These are phyloP conservation scores for Cryptococcus depauperatus DNA, from an alignment of 1,284 basidiomycete genomes.

Conservation along the genomic window DNA sequence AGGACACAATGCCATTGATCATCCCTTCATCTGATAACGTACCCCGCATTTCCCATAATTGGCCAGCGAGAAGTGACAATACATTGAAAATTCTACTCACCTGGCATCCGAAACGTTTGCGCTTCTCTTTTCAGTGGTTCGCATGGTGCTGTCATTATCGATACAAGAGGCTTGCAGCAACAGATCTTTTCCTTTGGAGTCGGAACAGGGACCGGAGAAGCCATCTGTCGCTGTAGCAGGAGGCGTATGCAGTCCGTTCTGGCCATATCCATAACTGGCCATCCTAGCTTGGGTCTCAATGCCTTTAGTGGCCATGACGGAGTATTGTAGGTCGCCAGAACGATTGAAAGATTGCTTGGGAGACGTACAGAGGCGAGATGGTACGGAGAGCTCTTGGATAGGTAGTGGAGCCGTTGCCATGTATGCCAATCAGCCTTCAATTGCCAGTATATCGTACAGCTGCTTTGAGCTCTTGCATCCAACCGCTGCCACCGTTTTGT, in stretches of 20 bases:
- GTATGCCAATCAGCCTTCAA: too few species aligned
- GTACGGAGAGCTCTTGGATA: not conserved
- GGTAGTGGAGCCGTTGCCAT: not conserved
- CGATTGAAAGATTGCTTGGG: not conserved
- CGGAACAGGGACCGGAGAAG: not conserved
- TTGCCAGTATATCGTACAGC: too few species aligned
- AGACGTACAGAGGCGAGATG: not conserved
- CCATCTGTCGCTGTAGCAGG: not conserved
- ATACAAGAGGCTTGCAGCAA: not conserved
- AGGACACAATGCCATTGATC: not conserved
- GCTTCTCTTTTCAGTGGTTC: not conserved
- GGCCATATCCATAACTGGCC: not conserved
- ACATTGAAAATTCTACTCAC: not conserved
- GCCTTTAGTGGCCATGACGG: not conserved
- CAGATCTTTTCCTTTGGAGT: not conserved
- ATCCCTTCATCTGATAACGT: not conserved
- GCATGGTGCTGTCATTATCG: not conserved
- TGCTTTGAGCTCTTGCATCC: too few species aligned
- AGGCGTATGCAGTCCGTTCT: not conserved
- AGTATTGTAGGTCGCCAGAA: not conserved
- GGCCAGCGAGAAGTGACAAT: not conserved
- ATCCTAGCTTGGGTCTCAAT: too few species aligned
- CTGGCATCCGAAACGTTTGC: not conserved
- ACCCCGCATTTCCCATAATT: not conserved
- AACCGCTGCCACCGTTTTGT: too few species aligned